These are phyloP conservation scores for Zygoascus bituminiphila DNA, from an alignment of 805 yeast genomes.

Conservation along the genomic window DNA sequence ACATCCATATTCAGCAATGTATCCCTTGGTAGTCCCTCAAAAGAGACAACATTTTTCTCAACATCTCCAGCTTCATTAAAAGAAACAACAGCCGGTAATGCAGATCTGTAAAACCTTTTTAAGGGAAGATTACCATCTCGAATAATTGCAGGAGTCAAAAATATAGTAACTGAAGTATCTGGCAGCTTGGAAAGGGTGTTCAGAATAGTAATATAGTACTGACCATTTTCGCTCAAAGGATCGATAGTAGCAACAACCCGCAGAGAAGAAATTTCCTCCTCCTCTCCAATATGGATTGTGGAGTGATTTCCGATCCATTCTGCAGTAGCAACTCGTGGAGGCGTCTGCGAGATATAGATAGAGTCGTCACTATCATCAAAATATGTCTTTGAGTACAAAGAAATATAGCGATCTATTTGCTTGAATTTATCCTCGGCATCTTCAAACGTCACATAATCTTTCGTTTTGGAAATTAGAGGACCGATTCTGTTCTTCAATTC, in stretches of 20 bases:
- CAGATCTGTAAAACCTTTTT: slow-evolving; percentile 51
- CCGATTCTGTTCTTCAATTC: slow-evolving; percentile 12
- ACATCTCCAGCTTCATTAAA: slow-evolving; percentile 26
- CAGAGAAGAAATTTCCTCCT: slow-evolving; percentile 31
- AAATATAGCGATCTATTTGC: slow-evolving; percentile 12
- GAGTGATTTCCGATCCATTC: slow-evolving; percentile 24
- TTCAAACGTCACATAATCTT: slow-evolving; percentile 3
- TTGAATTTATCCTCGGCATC: slow-evolving; percentile 6
- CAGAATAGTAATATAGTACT: slow-evolving; percentile 44
- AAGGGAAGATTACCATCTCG: slow-evolving; percentile 37
- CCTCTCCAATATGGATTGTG: slow-evolving; percentile 37
- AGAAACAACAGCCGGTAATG: slow-evolving; percentile 30
- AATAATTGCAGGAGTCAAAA: slow-evolving; percentile 46
- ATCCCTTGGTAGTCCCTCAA: slow-evolving; percentile 44
- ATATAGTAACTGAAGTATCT: slow-evolving; percentile 45
- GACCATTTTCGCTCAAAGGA: slow-evolving; percentile 66
- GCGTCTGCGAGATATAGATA: slow-evolving; percentile 8
- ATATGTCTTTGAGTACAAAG: slow-evolving; percentile 16
- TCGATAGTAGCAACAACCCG: slow-evolving; percentile 58
- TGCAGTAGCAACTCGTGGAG: slow-evolving; percentile 20
- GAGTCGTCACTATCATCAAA: slow-evolving; percentile 6
- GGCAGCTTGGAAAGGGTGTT: slow-evolving; percentile 35
- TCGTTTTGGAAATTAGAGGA: slow-evolving; percentile 10
- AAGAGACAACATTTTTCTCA: slow-evolving; percentile 27
- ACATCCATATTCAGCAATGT: slow-evolving; percentile 47